These are phyloP conservation scores for Tephrocybe rancida DNA, from an alignment of 768 basidiomycete genomes.

Conservation along the genomic window DNA sequence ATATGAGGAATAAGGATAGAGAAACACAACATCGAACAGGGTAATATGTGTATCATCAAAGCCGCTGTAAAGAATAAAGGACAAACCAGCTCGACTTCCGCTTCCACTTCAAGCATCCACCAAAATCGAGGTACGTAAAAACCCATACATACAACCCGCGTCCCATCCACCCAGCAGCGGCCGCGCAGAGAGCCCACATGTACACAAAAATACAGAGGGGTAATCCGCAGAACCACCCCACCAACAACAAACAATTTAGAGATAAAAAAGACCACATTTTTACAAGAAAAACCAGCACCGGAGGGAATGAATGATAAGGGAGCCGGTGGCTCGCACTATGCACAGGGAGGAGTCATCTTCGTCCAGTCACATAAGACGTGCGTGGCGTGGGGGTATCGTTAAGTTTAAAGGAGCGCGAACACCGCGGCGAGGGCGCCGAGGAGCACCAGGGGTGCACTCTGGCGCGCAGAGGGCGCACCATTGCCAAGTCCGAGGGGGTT, in stretches of 20 bases:
- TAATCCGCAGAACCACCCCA: conserved; percentile 19
- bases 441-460: conserved; percentile 42
- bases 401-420: conserved; percentile 33
- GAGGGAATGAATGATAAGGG: conserved; percentile 6
- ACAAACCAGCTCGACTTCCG: conserved; percentile 22
- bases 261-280: conserved; percentile 9
- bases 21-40: conserved; percentile 9
- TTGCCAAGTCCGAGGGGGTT: conserved; percentile 31
- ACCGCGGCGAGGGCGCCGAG: conserved; percentile 42
- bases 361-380: conserved; percentile 17
- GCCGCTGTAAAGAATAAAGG: conserved; percentile 12
- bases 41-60: conserved; percentile 13
- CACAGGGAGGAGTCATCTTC: conserved; percentile 9
- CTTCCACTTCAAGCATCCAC: conserved; percentile 22
- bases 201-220: conserved; percentile 13
- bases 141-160: conserved; percentile 1
- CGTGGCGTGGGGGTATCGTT: conserved; percentile 31
- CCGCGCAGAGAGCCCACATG: conserved; percentile 8
- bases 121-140: conserved; percentile 18
- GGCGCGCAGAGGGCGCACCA: conserved; percentile 36
- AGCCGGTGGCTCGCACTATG: conserved; percentile 21
- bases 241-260: neutral
- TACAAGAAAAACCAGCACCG: conserved; percentile 19
- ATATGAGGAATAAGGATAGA: conserved; percentile 19
- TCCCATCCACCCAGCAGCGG: conserved; percentile 18